Base-by-base conservation (phyloP, 2,329 filamentous ascomycete species). In the Exophiala alcalophila region DNA sequence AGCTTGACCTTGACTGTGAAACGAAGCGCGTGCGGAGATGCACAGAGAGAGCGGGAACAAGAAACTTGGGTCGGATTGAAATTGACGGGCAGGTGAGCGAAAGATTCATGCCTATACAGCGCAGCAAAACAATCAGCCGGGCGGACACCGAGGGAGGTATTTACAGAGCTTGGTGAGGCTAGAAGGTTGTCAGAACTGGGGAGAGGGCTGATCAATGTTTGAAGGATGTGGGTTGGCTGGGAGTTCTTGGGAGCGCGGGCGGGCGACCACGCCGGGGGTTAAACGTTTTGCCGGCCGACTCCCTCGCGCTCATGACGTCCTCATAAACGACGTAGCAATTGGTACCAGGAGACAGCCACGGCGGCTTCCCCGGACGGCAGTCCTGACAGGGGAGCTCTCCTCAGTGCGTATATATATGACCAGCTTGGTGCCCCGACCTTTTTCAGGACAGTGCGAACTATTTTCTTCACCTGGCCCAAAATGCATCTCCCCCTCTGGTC, bases 401-500 rank as follows among this genome's bases (percentile, higher is more conserved):
- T 8, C 23, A 16, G 6, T 21, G 21, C n/a, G 12, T 41, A 41
- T 35, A 29, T 43, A 43, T 36, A 35, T 33, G 14, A 9, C 15
- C 8, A 20, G 30, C 35, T 31, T 16, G 10, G 7, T 31, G 28
- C 23, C 35, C 39, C 18, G 14, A 29, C 18, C 15, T 34, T 29
- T 37, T 18, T 11, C 18, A 4, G 27, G 34, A 29, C 10, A 29
- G 30, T 26, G 28, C 31, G 32, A 18, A 20, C 34, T 45, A 19
- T 33, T 5, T 12, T 34, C 29, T 14, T 29, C 21, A 21, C 24
- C 23, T 30, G 12, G 21, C n/a, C n/a, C 27, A 44, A 32, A 14
- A 52, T 52, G 49, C 35, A 49, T 39, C 28, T 52, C 15, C 30
- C 30, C 12, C 16, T 46, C 18, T 40, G 33, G 41, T 52, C 49